phyloP scores from a whole-genome alignment of 139 green algal genomes.

The Haematococcus lacustris region DNA sequence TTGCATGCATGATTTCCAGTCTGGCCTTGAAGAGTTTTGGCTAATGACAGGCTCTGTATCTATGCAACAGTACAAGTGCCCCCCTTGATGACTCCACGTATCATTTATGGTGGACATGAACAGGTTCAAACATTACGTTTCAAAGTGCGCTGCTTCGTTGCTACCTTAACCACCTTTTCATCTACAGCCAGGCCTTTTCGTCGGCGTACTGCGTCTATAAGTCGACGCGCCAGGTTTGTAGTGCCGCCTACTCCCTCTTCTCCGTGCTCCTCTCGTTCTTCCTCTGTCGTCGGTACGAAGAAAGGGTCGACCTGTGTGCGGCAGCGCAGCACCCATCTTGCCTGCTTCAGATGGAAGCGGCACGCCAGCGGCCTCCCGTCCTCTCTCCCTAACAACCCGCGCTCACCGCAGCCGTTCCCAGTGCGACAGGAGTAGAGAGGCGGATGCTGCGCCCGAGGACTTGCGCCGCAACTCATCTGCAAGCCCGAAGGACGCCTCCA shows the following conservation, averaged over 20 bases:
- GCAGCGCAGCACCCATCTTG: too few relatives aligned
- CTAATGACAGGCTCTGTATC: too few relatives aligned
- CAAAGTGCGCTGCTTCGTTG: slow-evolving; percentile 95
- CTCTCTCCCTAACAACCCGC: slow-evolving; percentile 31
- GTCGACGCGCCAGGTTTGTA: slow-evolving; percentile 69
- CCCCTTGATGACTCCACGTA: too few relatives aligned
- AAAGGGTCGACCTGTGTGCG: slow-evolving; percentile 95
- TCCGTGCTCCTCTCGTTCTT: slow-evolving; percentile 96
- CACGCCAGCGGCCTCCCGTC: too few relatives aligned
- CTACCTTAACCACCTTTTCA: slow-evolving; percentile 88
- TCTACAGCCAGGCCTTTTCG: slow-evolving; percentile 92
- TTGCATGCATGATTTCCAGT: too few relatives aligned
- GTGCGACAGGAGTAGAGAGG: slow-evolving; percentile 87
- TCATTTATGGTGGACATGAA: too few relatives aligned
- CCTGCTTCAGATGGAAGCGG: too few relatives aligned
- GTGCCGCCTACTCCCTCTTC: slow-evolving; percentile 64
- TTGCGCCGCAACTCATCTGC: slow-evolving; percentile 85
- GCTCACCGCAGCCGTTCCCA: slow-evolving; percentile 81
- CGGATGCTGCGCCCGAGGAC: slow-evolving; percentile 74
- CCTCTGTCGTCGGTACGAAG: slow-evolving; percentile 90
- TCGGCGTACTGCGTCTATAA: slow-evolving; percentile 79
- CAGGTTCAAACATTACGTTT: slow-evolving; percentile 88
- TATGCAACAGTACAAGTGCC: too few relatives aligned
- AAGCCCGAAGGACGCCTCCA: slow-evolving; percentile 89
- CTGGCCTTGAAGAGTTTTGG: too few relatives aligned